These are phyloP conservation scores for Fonsecaea pugnacius DNA, from an alignment of 2,329 filamentous ascomycete species.

Conservation along the genomic window DNA sequence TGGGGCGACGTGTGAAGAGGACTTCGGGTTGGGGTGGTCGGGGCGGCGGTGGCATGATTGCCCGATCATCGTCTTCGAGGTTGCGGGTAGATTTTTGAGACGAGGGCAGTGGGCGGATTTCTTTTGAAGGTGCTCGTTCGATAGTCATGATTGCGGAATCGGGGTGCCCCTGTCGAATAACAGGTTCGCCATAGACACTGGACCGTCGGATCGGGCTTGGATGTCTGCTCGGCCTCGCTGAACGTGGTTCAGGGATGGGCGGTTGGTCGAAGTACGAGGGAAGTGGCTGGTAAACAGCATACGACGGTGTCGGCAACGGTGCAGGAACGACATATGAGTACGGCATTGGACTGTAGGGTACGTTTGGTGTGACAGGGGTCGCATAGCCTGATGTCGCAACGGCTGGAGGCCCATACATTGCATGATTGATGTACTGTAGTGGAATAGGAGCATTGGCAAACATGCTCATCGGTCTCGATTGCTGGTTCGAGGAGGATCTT, in stretches of 20 bases:
- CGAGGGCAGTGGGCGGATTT: slow-evolving; percentile 20
- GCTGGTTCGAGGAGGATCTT: slow-evolving; percentile 18
- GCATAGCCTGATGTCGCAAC: slow-evolving; percentile 18
- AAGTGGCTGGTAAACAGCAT: slow-evolving; percentile 18
- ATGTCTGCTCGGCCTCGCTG: slow-evolving; percentile 24
- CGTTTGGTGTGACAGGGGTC: slow-evolving; percentile 26
- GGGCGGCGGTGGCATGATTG: slow-evolving; percentile 34
- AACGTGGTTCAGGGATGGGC: slow-evolving; percentile 21
- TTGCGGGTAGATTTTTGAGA: slow-evolving; percentile 28
- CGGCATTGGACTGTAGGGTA: slow-evolving; percentile 20
- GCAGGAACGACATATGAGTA: slow-evolving; percentile 24
- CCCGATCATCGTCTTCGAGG: slow-evolving; percentile 30
- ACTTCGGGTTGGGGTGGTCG: slow-evolving; percentile 26
- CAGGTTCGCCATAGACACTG: slow-evolving; percentile 28
- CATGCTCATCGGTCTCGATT: slow-evolving; percentile 28
- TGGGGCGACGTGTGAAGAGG: slow-evolving; percentile 25
- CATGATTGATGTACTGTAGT: slow-evolving; percentile 21
- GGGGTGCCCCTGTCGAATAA: slow-evolving; percentile 25
- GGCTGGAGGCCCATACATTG: slow-evolving; percentile 22
- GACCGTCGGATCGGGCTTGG: slow-evolving; percentile 25
- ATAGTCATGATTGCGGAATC: slow-evolving; percentile 11
- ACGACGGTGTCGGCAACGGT: slow-evolving; percentile 18
- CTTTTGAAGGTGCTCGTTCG: slow-evolving; percentile 22
- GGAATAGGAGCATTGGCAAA: slow-evolving; percentile 8
- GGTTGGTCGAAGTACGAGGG: slow-evolving; percentile 22